Evolutionary conservation across 2,329 filamentous ascomycete genomes (phyloP).

Genomic region (Fusarium sp.): DNA sequence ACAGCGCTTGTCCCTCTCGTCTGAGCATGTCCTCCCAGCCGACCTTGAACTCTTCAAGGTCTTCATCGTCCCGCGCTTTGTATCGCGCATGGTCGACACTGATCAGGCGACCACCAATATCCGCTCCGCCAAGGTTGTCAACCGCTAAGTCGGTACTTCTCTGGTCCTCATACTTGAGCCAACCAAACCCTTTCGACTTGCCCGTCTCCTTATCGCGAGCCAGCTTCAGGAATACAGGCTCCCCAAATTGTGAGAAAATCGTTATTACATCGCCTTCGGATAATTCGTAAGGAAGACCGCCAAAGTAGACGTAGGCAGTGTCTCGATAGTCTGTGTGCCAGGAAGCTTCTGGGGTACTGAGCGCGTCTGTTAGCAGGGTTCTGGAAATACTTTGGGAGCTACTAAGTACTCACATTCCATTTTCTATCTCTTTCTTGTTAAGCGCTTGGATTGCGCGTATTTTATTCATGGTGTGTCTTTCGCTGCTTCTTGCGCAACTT

Average conservation of each 20-base stretch:
- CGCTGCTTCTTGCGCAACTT: neutral
- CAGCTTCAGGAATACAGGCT: slow-evolving; percentile 92
- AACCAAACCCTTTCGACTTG: slow-evolving; percentile 93
- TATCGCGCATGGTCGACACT: slow-evolving; percentile 95
- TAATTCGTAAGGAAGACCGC: slow-evolving; percentile 90
- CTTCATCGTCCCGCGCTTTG: slow-evolving; percentile 85
- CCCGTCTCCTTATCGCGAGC: slow-evolving; percentile 95
- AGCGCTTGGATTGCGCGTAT: slow-evolving; percentile 92
- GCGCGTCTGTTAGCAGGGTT: slow-evolving; percentile 34
- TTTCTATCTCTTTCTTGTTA: slow-evolving; percentile 94
- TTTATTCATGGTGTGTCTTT: slow-evolving; percentile 78
- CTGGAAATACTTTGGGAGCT: neutral
- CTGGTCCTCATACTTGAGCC: slow-evolving; percentile 98
- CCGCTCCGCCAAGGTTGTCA: slow-evolving; percentile 91
- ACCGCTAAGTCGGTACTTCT: slow-evolving; percentile 95
- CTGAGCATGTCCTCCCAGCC: slow-evolving; percentile 70
- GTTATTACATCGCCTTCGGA: slow-evolving; percentile 96
- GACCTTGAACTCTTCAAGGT: slow-evolving; percentile 68
- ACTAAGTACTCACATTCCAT: slow-evolving; percentile 75
- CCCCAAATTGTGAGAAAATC: slow-evolving; percentile 97
- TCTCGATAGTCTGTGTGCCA: slow-evolving; percentile 99
- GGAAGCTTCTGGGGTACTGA: slow-evolving; percentile 83
- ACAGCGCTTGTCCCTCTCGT: slow-evolving; percentile 60
- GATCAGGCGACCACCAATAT: slow-evolving; percentile 81
- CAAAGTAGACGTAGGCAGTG: slow-evolving; percentile 96